These are phyloP conservation scores for Dendrostoma leiphaemia DNA, from an alignment of 2,329 filamentous ascomycete genomes.

Conservation along the genomic window DNA sequence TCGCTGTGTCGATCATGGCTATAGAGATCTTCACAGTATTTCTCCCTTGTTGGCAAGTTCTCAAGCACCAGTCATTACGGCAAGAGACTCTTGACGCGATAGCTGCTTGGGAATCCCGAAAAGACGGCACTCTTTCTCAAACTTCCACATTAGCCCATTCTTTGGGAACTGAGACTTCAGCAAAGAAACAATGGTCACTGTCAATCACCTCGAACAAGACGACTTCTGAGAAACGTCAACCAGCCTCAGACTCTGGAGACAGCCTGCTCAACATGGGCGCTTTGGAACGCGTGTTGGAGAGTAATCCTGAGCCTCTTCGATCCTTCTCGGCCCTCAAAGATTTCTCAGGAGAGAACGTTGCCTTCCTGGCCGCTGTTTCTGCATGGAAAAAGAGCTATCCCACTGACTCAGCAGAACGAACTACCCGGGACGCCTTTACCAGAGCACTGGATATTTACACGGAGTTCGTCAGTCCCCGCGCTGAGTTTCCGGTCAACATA, in stretches of 20 bases:
- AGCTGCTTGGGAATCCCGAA: constrained; percentile 45
- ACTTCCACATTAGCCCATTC: constrained; percentile 23
- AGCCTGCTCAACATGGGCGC: constrained; percentile 59
- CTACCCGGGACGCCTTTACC: constrained; percentile 52
- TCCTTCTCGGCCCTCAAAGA: constrained; percentile 64
- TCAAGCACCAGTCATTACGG: constrained; percentile 41
- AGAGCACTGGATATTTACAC: constrained; percentile 60
- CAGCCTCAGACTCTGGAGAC: constrained; percentile 29
- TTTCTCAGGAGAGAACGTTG: constrained; percentile 70
- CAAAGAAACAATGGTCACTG: constrained; percentile 29
- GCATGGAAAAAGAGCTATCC: constrained; percentile 48
- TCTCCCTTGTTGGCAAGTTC: constrained; percentile 59
- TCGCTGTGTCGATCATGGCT: constrained; percentile 59
- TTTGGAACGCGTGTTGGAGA: constrained; percentile 58
- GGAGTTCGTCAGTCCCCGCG: constrained; percentile 57
- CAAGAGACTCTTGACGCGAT: constrained; percentile 49
- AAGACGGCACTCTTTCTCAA: constrained; percentile 28
- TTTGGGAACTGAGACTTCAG: constrained; percentile 29
- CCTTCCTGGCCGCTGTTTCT: constrained; percentile 58
- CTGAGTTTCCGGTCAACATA: constrained; percentile 67
- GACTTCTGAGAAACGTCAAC: constrained; percentile 23
- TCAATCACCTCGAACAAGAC: constrained; percentile 26
- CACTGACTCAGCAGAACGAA: constrained; percentile 26
- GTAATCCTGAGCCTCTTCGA: constrained; percentile 59
- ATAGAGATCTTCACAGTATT: constrained; percentile 65